These are phyloP conservation scores for Penicillium paradoxum DNA, from an alignment of 495 filamentous ascomycete genomes.

Conservation along the genomic window DNA sequence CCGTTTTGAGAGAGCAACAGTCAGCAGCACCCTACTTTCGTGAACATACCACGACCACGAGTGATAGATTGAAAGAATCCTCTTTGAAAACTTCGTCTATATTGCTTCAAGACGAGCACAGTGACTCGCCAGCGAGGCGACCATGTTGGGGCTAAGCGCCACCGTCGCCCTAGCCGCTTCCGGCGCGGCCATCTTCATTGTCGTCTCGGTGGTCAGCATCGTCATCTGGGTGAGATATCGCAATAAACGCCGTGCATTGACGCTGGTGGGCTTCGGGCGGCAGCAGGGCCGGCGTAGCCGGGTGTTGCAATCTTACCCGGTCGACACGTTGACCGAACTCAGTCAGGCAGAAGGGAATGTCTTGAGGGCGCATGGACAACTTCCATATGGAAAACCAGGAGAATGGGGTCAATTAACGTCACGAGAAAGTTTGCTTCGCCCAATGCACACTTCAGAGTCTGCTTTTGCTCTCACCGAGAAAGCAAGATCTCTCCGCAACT, in stretches of 20 bases:
- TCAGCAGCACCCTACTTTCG: background rate
- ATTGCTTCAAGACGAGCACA: background rate
- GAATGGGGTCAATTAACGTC: conserved; percentile 45
- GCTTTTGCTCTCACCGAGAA: conserved; percentile 25
- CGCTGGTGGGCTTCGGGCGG: conserved; percentile 22
- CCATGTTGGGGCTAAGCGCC: conserved; percentile 34
- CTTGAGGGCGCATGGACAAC: conserved; percentile 34
- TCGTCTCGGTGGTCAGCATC: conserved; percentile 28
- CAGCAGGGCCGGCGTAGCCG: conserved; percentile 20
- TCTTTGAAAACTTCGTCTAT: background rate
- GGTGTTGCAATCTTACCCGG: conserved; percentile 24
- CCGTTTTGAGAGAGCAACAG: background rate
- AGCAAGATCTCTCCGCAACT: conserved; percentile 28
- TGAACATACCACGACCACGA: background rate
- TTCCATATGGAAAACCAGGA: conserved; percentile 35
- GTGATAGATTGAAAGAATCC: background rate
- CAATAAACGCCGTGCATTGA: conserved; percentile 35
- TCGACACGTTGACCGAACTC: conserved; percentile 35
- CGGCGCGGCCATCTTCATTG: conserved; percentile 36
- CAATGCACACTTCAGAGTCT: conserved; percentile 22
- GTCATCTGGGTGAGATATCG: conserved; percentile 40
- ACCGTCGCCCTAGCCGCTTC: conserved; percentile 43
- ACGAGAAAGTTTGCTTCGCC: conserved; percentile 30
- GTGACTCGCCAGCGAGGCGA: conserved; percentile 13
- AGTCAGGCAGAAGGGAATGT: conserved; percentile 32